Conservation (phyloP, 2,329 filamentous ascomycete genomes). For the Mycocentrospora acerina region DNA sequence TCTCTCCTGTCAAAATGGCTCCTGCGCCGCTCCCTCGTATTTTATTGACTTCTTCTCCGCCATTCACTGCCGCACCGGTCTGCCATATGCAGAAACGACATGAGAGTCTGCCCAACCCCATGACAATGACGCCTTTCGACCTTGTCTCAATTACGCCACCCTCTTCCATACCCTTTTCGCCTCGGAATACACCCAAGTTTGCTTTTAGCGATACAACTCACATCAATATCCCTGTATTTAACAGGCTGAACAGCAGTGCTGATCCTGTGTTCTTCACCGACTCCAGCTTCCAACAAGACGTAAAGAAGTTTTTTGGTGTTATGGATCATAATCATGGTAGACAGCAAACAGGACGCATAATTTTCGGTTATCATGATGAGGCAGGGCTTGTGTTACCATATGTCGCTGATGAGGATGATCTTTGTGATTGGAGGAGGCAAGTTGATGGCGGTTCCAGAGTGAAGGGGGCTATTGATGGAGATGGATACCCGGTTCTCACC, state of each 20-base stretch:
- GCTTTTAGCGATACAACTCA: background rate
- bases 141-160: conserved; percentile 53
- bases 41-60: background rate
- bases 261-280: conserved; percentile 66
- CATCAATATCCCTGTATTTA: conserved; percentile 39
- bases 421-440: conserved; percentile 9
- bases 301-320: conserved; percentile 10
- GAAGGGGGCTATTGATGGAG: background rate
- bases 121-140: background rate
- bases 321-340: conserved; percentile 84
- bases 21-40: background rate
- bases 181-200: background rate
- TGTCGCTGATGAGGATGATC: conserved; percentile 11
- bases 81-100: background rate
- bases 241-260: conserved; percentile 47
- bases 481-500: too few species aligned
- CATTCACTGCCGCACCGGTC: background rate
- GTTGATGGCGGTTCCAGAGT: background rate
- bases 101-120: background rate
- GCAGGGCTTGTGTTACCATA: conserved; percentile 4
- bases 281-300: conserved; percentile 3
- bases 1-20: background rate
- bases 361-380: conserved; percentile 67
- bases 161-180: conserved; percentile 45
- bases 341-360: conserved; percentile 52